Percentiles rank a stretch among this genome's conserved stretches.
These are phyloP conservation scores for Diplocarpon mali DNA, from an alignment of 2,329 filamentous ascomycete genomes.

Conservation along the genomic window DNA sequence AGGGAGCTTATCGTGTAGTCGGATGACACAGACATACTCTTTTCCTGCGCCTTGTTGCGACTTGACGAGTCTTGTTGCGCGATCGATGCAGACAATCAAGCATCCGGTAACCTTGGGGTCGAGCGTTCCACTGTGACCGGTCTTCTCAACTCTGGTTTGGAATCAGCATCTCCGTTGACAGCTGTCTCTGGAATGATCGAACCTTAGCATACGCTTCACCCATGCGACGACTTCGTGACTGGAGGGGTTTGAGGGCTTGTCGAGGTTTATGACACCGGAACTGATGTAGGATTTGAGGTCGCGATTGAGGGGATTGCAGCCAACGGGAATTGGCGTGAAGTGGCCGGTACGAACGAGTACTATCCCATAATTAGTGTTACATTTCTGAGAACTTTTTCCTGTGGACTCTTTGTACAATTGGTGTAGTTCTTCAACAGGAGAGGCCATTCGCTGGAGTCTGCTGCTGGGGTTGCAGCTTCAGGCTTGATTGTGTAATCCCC, in stretches of 20 bases:
- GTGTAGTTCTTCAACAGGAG: conserved; percentile 93
- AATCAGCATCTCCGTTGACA: conserved; percentile 14
- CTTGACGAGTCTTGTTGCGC: conserved; percentile 94
- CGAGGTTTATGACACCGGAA: conserved; percentile 95
- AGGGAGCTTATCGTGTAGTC: conserved; percentile 89
- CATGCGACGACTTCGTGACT: conserved; percentile 98
- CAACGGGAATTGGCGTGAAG: conserved; percentile 92
- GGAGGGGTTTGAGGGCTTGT: conserved; percentile 95
- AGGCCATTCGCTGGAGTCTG: conserved; percentile 86
- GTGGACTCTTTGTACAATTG: conserved; percentile 51
- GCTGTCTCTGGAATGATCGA: conserved; percentile 24
- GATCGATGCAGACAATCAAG: conserved; percentile 90
- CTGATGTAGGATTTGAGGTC: conserved; percentile 96
- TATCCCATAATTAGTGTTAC: conserved; percentile 28
- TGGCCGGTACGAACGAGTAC: conserved; percentile 90
- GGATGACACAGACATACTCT: conserved; percentile 94
- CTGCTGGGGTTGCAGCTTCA: conserved; percentile 62
- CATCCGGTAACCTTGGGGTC: conserved; percentile 97
- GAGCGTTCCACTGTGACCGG: conserved; percentile 94
- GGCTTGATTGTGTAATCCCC: conserved; percentile 87
- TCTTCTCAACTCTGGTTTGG: conserved; percentile 71
- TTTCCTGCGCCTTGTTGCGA: conserved; percentile 98
- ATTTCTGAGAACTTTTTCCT: not conserved
- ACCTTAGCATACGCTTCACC: conserved; percentile 96
- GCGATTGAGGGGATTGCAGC: conserved; percentile 82